phyloP scores from a whole-genome alignment of 2,329 filamentous ascomycete genomes.

The Colletotrichum echinochloae region DNA sequence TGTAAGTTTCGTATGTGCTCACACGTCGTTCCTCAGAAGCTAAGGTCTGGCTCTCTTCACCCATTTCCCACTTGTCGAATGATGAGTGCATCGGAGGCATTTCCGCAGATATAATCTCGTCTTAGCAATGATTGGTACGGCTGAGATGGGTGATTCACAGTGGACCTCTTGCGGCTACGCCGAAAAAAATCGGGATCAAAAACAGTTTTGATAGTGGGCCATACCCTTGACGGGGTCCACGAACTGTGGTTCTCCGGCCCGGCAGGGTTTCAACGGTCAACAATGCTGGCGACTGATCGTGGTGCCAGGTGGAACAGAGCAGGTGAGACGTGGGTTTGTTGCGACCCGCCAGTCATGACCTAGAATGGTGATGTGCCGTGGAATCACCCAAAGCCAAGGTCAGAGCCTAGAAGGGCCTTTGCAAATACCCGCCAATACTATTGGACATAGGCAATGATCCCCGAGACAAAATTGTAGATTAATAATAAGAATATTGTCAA shows the following conservation, averaged over 20 bases:
- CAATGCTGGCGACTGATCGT: slow-evolving; percentile 16
- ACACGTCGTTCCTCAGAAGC: not conserved
- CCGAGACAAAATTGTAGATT: not conserved
- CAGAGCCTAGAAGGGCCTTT: not conserved
- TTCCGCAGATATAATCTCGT: not conserved
- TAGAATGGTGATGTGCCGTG: not conserved
- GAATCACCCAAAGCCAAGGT: not conserved
- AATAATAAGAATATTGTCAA: not conserved
- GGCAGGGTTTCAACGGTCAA: slow-evolving; percentile 23
- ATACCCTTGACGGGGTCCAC: slow-evolving; percentile 17
- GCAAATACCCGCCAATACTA: not conserved
- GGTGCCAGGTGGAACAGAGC: not conserved
- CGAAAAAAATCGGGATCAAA: slow-evolving; percentile 8
- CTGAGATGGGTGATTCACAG: slow-evolving; percentile 3
- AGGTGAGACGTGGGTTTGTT: not conserved
- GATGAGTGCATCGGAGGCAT: slow-evolving; percentile 25
- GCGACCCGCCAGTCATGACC: not conserved
- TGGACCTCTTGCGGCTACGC: slow-evolving; percentile 20
- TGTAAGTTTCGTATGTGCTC: not conserved
- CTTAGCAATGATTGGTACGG: slow-evolving; percentile 24
- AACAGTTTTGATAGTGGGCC: slow-evolving; percentile 17
- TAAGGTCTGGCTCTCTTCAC: not conserved
- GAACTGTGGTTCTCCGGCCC: slow-evolving; percentile 19
- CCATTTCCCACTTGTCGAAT: not conserved
- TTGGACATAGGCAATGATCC: not conserved